Evolutionary conservation across 768 basidiomycete species (phyloP).

Genomic region (Leucosporidium scottii): DNA sequence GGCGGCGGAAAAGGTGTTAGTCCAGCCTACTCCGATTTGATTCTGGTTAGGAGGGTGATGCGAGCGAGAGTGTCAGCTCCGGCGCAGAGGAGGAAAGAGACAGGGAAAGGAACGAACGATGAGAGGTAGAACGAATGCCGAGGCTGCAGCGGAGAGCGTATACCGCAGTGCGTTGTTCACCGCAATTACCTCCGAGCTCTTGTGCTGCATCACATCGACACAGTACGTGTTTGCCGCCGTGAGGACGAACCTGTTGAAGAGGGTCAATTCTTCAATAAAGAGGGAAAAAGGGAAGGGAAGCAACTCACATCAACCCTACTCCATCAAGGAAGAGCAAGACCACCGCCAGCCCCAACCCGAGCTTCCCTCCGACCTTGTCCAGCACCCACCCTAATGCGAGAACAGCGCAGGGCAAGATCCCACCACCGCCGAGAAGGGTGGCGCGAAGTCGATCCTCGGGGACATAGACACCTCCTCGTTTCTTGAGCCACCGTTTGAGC

Average conservation of each 20-base stretch:
- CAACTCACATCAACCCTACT: slow-evolving; percentile 10
- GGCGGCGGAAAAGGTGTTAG: slow-evolving; percentile 39
- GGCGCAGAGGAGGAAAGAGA: neutral
- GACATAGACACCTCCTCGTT: slow-evolving; percentile 39
- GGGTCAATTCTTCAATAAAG: too few species aligned
- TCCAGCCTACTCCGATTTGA: slow-evolving; percentile 42
- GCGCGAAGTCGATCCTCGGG: slow-evolving; percentile 43
- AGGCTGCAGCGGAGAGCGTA: slow-evolving; percentile 40
- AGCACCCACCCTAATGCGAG: slow-evolving; percentile 40
- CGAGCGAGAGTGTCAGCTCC: neutral
- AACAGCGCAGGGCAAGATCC: slow-evolving; percentile 38
- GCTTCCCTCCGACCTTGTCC: slow-evolving; percentile 13
- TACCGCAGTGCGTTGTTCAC: slow-evolving; percentile 43
- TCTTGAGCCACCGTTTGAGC: slow-evolving; percentile 38
- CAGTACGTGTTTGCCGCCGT: slow-evolving; percentile 11
- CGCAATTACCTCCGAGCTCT: slow-evolving; percentile 37
- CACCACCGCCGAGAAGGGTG: slow-evolving; percentile 35
- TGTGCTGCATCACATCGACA: slow-evolving; percentile 8
- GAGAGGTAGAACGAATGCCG: slow-evolving; percentile 42
- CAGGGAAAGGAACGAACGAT: slow-evolving; percentile 13
- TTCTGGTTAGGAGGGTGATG: slow-evolving; percentile 16
- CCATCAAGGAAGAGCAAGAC: slow-evolving; percentile 13
- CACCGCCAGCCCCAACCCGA: neutral
- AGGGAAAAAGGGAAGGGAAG: neutral
- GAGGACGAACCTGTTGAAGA: neutral